Conservation (phyloP, 148 eudicot genomes). For the Pouteria glomerata region DNA sequence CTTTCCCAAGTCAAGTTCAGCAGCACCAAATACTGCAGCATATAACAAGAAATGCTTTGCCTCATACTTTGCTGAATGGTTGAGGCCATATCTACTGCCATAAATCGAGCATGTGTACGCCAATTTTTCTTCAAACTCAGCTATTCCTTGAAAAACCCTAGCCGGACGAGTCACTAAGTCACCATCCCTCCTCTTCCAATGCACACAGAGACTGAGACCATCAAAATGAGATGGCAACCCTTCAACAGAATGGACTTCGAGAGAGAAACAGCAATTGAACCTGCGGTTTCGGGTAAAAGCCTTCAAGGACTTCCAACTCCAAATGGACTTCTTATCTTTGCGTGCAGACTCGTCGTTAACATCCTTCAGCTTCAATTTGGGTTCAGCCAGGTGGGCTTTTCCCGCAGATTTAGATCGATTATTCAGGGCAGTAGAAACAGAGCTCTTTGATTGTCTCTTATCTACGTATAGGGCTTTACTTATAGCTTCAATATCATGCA, state of each 20-base stretch:
- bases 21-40: slow-evolving; percentile 37
- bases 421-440: slow-evolving; percentile 38
- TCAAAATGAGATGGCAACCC: slow-evolving; percentile 59
- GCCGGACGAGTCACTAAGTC: slow-evolving; percentile 53
- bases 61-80: slow-evolving; percentile 68
- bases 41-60: slow-evolving; percentile 69
- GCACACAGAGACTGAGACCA: slow-evolving; percentile 45
- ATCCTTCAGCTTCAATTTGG: slow-evolving; percentile 36
- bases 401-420: slow-evolving; percentile 43
- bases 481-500: slow-evolving; percentile 64
- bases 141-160: slow-evolving; percentile 56
- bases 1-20: slow-evolving; percentile 69
- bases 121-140: slow-evolving; percentile 64
- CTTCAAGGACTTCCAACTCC: slow-evolving; percentile 89
- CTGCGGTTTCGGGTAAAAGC: slow-evolving; percentile 66
- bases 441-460: slow-evolving; percentile 35
- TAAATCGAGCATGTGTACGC: slow-evolving; percentile 56
- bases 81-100: slow-evolving; percentile 64
- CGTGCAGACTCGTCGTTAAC: slow-evolving; percentile 31
- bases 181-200: slow-evolving; percentile 83
- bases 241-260: slow-evolving; percentile 72
- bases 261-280: slow-evolving; percentile 83
- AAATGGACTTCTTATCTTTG: slow-evolving; percentile 81
- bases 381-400: slow-evolving; percentile 26
- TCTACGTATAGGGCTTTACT: slow-evolving; percentile 61